Percentiles rank a stretch among this genome's conserved stretches.
These are phyloP conservation scores for Aulographum hederae DNA, from an alignment of 2,329 filamentous ascomycete species.

Conservation along the genomic window DNA sequence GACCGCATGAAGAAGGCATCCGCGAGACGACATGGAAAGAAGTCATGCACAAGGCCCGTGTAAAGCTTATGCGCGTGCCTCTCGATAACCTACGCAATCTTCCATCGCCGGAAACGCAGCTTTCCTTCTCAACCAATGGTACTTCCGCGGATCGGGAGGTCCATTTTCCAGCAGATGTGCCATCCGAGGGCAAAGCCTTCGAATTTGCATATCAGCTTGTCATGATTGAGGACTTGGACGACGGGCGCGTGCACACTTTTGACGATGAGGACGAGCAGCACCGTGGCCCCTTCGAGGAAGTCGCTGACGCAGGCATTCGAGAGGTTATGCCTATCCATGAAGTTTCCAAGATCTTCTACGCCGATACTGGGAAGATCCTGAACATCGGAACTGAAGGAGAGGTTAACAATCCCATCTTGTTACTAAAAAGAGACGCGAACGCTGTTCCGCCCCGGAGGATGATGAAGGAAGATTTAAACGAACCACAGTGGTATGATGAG, in stretches of 20 bases:
- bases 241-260: constrained; percentile 47
- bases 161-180: constrained; percentile 13
- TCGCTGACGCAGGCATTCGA: constrained; percentile 43
- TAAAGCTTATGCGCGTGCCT: constrained; percentile 60
- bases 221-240: constrained; percentile 66
- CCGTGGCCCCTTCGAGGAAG: constrained; percentile 40
- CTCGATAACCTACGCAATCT: constrained; percentile 33
- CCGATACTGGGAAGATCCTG: constrained; percentile 73
- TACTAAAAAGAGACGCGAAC: constrained; percentile 54
- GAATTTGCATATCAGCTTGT: constrained; percentile 70
- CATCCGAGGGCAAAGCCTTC: constrained; percentile 26
- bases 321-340: constrained; percentile 53
- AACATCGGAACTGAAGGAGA: constrained; percentile 58
- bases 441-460: constrained; percentile 43
- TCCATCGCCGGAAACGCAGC: constrained; percentile 12
- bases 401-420: constrained; percentile 52
- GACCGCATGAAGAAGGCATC: constrained; percentile 36
- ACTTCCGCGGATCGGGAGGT: not conserved
- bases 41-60: constrained; percentile 78
- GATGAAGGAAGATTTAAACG: constrained; percentile 23
- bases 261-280: constrained; percentile 44
- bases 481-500: constrained; percentile 9
- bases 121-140: not conserved
- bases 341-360: constrained; percentile 84
- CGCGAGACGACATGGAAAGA: constrained; percentile 79